Evolutionary conservation across 75 land plant species (phyloP).

Genomic region (Picea sitchensis): DNA sequence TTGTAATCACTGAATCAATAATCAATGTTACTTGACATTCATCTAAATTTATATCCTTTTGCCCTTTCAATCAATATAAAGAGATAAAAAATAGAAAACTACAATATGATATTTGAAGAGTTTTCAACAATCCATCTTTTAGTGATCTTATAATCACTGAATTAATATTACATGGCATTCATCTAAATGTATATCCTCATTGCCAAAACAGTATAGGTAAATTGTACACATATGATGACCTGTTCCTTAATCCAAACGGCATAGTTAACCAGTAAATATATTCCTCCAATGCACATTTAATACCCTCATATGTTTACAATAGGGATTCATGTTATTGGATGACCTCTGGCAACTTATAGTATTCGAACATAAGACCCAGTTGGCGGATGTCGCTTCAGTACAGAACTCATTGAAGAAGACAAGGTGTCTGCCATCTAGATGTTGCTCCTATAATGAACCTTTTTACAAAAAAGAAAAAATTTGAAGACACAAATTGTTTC

Average conservation of each 20-base stretch:
- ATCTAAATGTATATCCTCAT: too few relatives aligned
- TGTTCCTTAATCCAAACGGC: neutral
- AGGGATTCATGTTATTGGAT: neutral
- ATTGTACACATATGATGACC: neutral
- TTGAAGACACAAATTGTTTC: neutral
- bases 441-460: neutral
- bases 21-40: too few relatives aligned
- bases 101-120: too few relatives aligned
- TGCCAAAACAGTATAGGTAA: neutral
- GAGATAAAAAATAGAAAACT: too few relatives aligned
- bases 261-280: neutral
- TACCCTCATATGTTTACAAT: neutral
- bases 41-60: neutral
- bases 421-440: neutral
- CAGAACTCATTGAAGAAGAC: neutral
- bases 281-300: neutral
- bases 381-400: too few relatives aligned
- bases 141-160: too few relatives aligned
- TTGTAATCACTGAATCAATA: conserved; percentile 5
- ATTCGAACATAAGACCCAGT: neutral
- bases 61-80: too few relatives aligned
- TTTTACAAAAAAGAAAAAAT: neutral
- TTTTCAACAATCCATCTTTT: too few relatives aligned
- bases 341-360: neutral
- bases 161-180: too few relatives aligned